phyloP scores from a whole-genome alignment of 345 rosid genomes.

The Lumnitzera littorea region DNA sequence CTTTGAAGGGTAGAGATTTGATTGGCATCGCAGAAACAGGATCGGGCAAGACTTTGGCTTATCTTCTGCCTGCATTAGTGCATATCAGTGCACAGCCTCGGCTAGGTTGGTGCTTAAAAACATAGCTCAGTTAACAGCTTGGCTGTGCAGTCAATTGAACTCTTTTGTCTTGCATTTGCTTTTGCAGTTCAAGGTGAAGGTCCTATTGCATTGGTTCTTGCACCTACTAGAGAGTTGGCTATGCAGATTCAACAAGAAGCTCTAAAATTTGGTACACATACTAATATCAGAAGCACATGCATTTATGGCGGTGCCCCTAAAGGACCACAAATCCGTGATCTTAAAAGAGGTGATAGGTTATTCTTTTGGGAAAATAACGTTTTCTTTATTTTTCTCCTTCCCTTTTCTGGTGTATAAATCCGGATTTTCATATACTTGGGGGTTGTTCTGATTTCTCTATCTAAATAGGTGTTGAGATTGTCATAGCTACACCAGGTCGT shows the following conservation, averaged over 20 bases:
- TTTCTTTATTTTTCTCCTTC: background rate
- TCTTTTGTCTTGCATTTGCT: background rate
- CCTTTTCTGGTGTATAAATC: background rate
- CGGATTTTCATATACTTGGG: constrained; percentile 8
- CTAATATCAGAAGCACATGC: constrained; percentile 78
- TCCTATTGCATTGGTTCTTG: constrained; percentile 72
- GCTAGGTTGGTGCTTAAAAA: constrained; percentile 45
- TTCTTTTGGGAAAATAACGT: constrained; percentile 4
- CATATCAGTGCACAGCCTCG: constrained; percentile 91
- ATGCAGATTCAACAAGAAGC: constrained; percentile 95
- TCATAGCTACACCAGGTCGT: constrained; percentile 98
- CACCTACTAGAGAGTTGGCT: constrained; percentile 96
- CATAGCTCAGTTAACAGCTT: constrained; percentile 1
- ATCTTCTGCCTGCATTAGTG: constrained; percentile 85
- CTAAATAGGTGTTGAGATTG: constrained; percentile 79
- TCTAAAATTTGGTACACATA: constrained; percentile 52
- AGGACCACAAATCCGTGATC: constrained; percentile 97
- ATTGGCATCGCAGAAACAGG: constrained; percentile 98
- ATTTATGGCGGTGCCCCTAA: constrained; percentile 96
- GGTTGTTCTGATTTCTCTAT: no score
- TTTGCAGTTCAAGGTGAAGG: constrained; percentile 70
- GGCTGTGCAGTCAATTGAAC: constrained; percentile 1
- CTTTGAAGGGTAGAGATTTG: constrained; percentile 86
- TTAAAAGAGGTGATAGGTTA: constrained; percentile 54
- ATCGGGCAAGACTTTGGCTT: constrained; percentile 96